Evolutionary conservation across 2,329 filamentous ascomycete species (phyloP).

Genomic region (Lachnellula hyalina): DNA sequence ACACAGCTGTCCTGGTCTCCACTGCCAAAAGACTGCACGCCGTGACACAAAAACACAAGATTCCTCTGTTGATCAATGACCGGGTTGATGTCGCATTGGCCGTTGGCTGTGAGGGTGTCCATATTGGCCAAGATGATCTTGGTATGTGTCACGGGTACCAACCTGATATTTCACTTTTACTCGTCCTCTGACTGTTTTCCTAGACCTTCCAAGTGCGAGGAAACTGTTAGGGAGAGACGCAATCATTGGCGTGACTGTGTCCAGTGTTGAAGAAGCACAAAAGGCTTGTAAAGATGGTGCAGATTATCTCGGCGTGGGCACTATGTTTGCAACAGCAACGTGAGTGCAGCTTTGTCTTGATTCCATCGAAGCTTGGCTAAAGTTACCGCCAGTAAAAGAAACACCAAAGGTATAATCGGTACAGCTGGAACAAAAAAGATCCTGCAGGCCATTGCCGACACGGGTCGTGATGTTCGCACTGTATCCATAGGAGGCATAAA

Average conservation of each 20-base stretch:
- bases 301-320: slow-evolving; percentile 86
- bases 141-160: slow-evolving; percentile 40
- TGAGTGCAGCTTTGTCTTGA: slow-evolving; percentile 32
- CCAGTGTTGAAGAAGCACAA: slow-evolving; percentile 65
- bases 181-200: slow-evolving; percentile 9
- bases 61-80: slow-evolving; percentile 90
- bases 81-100: slow-evolving; percentile 84
- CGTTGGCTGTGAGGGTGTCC: slow-evolving; percentile 83
- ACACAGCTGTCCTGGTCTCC: slow-evolving; percentile 66
- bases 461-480: slow-evolving; percentile 45
- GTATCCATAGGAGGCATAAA: slow-evolving; percentile 92
- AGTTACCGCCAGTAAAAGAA: slow-evolving; percentile 61
- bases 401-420: slow-evolving; percentile 78
- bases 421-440: slow-evolving; percentile 65
- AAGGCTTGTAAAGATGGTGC: slow-evolving; percentile 70
- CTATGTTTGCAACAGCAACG: slow-evolving; percentile 81
- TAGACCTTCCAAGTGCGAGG: slow-evolving; percentile 61
- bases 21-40: slow-evolving; percentile 66
- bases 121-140: slow-evolving; percentile 93
- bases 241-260: slow-evolving; percentile 87
- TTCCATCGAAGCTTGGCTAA: slow-evolving; percentile 1
- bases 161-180: slow-evolving; percentile 2
- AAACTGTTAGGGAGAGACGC: slow-evolving; percentile 66
- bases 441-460: slow-evolving; percentile 48
- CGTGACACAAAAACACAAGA: slow-evolving; percentile 59